Evolutionary conservation across 345 rosid genomes (phyloP), one percentile per base, ranked within the genome.

Genomic region (Gossypium longicalyx): DNA sequence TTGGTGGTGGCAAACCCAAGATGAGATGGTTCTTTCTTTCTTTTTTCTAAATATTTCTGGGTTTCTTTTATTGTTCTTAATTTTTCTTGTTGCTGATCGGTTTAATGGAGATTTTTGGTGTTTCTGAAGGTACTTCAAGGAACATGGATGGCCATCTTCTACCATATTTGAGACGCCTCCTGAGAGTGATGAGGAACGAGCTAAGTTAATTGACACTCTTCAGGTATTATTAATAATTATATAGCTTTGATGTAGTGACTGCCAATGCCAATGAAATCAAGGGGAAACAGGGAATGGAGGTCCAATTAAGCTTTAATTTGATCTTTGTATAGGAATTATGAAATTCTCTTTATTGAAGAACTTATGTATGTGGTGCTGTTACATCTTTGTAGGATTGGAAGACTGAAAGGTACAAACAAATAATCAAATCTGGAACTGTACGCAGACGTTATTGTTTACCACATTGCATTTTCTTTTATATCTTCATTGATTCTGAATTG

Each of bases 1-100:
- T 94, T 38, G 97, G 99, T 3, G 97, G 99, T 47, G 99, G 98
- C 44, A 94, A 92, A 78, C 99, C 99, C 9, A 94, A 94, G 82
- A 94, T 94, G 99, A 79, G 98, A 85, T 92, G 99, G 96, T 88
- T 12, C 56, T 0, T 45, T 43, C 19, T 60, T 60, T 60, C 52
- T 19, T 56, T 65, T 43, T 64, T 53, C 57, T 53, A 16, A 2
- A 9, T 52, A 0, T 2, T 74, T 49, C 12, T 29, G 34, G 7
- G 54, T 47, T 19, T 54, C 22, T 67, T 76, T 23, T 7, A 2
- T 15, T 60, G n/a, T 15, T 48, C n/a, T 20, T 19, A n/a, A 3
- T 61, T 60, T 27, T 27, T 63, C 19, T 51, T 3, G 9, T 76
- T 44, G 48, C 27, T 69, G 59, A 16, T 49, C 15, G 16, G 12